phyloP scores from a whole-genome alignment of 2,329 filamentous ascomycete species.

The Aspergillus unguis region DNA sequence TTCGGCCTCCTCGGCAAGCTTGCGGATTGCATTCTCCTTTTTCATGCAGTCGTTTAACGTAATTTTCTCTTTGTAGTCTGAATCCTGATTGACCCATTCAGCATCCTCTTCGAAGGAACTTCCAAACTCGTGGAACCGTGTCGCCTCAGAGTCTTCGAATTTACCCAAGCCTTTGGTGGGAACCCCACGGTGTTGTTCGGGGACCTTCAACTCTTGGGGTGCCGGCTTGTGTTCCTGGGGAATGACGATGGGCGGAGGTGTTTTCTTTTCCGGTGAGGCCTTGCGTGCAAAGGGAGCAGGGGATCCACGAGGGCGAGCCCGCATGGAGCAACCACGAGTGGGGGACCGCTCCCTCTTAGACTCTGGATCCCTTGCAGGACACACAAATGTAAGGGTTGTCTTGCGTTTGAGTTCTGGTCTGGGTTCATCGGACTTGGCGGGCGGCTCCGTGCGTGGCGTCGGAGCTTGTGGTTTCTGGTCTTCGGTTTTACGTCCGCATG shows the following conservation, averaged over 20 bases:
- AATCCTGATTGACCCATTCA: conserved; percentile 79
- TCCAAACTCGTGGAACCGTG: conserved; percentile 83
- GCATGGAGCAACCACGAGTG: conserved; percentile 21
- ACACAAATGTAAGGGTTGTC: conserved; percentile 47
- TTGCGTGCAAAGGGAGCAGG: conserved; percentile 38
- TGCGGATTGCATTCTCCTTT: conserved; percentile 85
- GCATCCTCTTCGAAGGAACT: conserved; percentile 77
- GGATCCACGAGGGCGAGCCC: conserved; percentile 37
- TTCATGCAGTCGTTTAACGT: conserved; percentile 85
- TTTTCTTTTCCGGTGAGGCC: conserved; percentile 20
- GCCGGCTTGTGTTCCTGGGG: background rate
- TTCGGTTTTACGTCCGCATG: conserved; percentile 67
- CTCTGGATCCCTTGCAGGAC: conserved; percentile 37
- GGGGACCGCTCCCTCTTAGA: conserved; percentile 28
- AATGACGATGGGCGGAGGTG: conserved; percentile 7
- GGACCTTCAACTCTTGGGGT: conserved; percentile 13
- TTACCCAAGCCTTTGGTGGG: conserved; percentile 37
- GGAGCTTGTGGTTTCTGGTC: conserved; percentile 34
- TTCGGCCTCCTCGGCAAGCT: conserved; percentile 83
- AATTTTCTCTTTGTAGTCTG: conserved; percentile 64
- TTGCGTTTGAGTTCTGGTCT: conserved; percentile 39
- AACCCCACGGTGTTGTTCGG: conserved; percentile 25
- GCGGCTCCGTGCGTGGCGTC: conserved; percentile 22
- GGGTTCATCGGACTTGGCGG: conserved; percentile 16
- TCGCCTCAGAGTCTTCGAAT: conserved; percentile 43